Evolutionary conservation across 2,329 filamentous ascomycete genomes (phyloP), one percentile per base, ranked within the genome.

Genomic region (Corynespora cassiicola): DNA sequence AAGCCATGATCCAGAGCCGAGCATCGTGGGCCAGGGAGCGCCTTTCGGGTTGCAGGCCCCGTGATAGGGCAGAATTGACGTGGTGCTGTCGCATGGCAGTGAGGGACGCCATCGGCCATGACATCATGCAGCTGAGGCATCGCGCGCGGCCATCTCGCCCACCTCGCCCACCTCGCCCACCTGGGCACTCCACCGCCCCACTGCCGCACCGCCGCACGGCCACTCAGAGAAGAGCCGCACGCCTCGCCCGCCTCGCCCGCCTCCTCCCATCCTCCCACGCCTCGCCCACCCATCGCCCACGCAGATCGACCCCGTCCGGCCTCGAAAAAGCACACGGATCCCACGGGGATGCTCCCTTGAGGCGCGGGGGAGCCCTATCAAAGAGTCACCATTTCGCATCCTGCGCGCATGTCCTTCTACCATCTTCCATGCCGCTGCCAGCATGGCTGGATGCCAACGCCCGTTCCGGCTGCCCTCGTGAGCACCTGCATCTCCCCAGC

Each of bases 211-310:
- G 26, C 41, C 14, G 27, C 36, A 47, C 39, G 20, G 29, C 34
- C 44, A 33, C 12, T n/a, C 33, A 33, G 19, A 12, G 28, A 32
- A 39, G 37, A 41, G 43, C 25, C 39, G 31, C 39, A 42, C 25
- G 16, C 24, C 18, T 35, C 18, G 27, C 20, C 35, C 26, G 33
- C 27, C 17, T 11, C 24, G 39, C 37, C 35, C 25, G n/a, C 17
- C 26, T 15, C 7, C 11, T 19, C 5, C 15, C 22, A 8, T 7
- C 6, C 3, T 7, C 9, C n/a, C n/a, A n/a, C n/a, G n/a, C n/a
- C n/a, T n/a, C n/a, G n/a, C n/a, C n/a, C n/a, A n/a, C n/a, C n/a
- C 24, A 22, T 35, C 18, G 27, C 20, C 35, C 26, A 37, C 27
- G 23, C 10, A 25, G 39, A 42, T 40, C 25, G n/a, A 12, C 26